Base-by-base conservation (phyloP, 306 rosid genomes). In the Lathyrus oleraceus region DNA sequence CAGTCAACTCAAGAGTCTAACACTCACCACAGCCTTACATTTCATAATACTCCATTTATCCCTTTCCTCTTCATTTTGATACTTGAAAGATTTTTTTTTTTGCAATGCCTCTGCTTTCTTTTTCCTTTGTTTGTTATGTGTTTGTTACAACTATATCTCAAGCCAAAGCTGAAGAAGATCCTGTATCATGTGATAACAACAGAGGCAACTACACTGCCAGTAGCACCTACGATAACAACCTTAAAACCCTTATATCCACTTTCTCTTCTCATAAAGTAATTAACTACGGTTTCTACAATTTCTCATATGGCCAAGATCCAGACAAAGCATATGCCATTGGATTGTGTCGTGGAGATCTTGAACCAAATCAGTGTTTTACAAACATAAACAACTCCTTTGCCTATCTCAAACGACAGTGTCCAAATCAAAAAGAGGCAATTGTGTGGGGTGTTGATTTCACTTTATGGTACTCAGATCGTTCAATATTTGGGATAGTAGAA, bases 341-440 rank as follows among this genome's bases (percentile, higher is more conserved):
- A 0, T 23, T 80, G 16, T 86, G 89, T 36, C 43, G 87, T 61
- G 90, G 83, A 21, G 88, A 86, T 49, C 1, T 74, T 10, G n/a
- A 8, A 0, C 16, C 63, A 2, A 75, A 60, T 2, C 21, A 1
- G 0, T 86, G 95, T 42, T 71, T 28, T 0, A 11, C 13, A 57
- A 73, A 84, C 61, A 78, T 86, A 32, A n/a, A 48, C 5, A 25
- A 57, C 21, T 59, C 86, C 2, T 28, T 3, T 5, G 5, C 3
- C 1, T 13, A 5, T 12, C 78, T 85, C 47, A 23, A 27, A 5
- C 0, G 12, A n/a, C 6, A 0, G 2, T 87, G 88, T 58, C 79
- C 82, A 4, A 23, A 69, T 42, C 85, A 77, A 63, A 87, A 79
- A 36, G 85, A 76, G 51, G 87, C 89, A 25, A 56, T 87, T 2